Conservation (phyloP, 2,329 filamentous ascomycete species). For the Kalmusia sp. region DNA sequence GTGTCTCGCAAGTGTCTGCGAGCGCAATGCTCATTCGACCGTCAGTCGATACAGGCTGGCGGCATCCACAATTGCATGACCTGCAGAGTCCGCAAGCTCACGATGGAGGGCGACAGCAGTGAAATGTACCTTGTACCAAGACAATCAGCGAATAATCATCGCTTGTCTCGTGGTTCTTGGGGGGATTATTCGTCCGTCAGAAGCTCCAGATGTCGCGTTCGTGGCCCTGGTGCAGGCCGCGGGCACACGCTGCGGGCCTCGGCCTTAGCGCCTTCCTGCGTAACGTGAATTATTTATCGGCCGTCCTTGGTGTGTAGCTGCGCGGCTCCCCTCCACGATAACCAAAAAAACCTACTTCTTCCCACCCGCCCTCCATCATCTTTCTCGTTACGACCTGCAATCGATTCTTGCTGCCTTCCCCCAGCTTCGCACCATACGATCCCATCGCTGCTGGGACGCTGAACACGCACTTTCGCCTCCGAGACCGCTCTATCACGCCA, state of each 20-base stretch:
- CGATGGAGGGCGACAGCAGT: background rate
- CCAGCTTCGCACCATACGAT: background rate
- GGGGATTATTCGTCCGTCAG: background rate
- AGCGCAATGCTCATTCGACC: slow-evolving; percentile 26
- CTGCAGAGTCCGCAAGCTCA: background rate
- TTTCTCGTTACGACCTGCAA: background rate
- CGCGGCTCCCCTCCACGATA: slow-evolving; percentile 26
- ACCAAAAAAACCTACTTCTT: slow-evolving; percentile 1
- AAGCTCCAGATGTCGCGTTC: background rate
- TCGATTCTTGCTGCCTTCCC: background rate
- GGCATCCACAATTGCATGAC: background rate
- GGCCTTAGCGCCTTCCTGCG: slow-evolving; percentile 9
- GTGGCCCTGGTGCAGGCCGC: background rate
- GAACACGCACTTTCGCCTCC: slow-evolving; percentile 6
- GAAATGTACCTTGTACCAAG: background rate
- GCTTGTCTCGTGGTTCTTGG: background rate
- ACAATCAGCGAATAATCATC: background rate
- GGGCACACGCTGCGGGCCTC: slow-evolving; percentile 1
- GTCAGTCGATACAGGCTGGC: slow-evolving; percentile 22
- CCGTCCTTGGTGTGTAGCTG: slow-evolving; percentile 1
- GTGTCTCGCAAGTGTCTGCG: slow-evolving; percentile 3
- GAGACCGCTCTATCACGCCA: slow-evolving; percentile 17
- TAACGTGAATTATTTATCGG: slow-evolving; percentile 16
- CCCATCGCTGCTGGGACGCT: background rate
- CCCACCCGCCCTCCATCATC: slow-evolving; percentile 7